These are phyloP conservation scores for Aureobasidium subglaciale DNA, from an alignment of 2,329 filamentous ascomycete species.

Conservation along the genomic window DNA sequence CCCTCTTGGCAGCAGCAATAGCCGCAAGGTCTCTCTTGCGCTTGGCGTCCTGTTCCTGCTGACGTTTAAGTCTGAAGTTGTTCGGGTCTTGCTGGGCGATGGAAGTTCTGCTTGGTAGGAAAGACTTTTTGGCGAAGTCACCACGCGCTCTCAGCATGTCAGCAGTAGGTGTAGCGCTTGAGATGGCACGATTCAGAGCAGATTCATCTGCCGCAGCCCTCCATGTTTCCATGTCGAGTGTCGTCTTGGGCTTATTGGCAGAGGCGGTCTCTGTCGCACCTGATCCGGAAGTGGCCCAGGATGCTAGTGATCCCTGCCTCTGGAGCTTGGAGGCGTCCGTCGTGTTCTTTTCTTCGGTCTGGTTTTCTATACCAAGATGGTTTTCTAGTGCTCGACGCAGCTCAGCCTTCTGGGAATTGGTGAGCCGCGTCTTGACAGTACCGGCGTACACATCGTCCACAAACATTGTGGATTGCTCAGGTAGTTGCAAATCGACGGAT, in stretches of 20 bases:
- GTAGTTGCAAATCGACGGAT: constrained; percentile 66
- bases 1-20: constrained; percentile 61
- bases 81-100: constrained; percentile 36
- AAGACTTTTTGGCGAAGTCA: constrained; percentile 25
- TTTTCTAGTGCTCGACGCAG: constrained; percentile 57
- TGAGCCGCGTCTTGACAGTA: constrained; percentile 69
- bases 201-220: constrained; percentile 26
- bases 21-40: constrained; percentile 64
- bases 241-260: constrained; percentile 16
- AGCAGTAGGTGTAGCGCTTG: constrained; percentile 25
- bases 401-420: constrained; percentile 75
- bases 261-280: constrained; percentile 20
- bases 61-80: constrained; percentile 66
- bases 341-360: constrained; percentile 19
- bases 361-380: constrained; percentile 34
- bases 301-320: constrained; percentile 36
- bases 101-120: constrained; percentile 24
- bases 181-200: constrained; percentile 25
- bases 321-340: constrained; percentile 23
- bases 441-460: constrained; percentile 61
- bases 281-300: constrained; percentile 31
- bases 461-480: constrained; percentile 50
- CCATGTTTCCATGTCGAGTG: constrained; percentile 31
- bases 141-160: constrained; percentile 18
- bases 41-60: constrained; percentile 67